These are phyloP conservation scores for Globisporangium nunn DNA, from an alignment of 352 stramenopile genomes.

Conservation along the genomic window DNA sequence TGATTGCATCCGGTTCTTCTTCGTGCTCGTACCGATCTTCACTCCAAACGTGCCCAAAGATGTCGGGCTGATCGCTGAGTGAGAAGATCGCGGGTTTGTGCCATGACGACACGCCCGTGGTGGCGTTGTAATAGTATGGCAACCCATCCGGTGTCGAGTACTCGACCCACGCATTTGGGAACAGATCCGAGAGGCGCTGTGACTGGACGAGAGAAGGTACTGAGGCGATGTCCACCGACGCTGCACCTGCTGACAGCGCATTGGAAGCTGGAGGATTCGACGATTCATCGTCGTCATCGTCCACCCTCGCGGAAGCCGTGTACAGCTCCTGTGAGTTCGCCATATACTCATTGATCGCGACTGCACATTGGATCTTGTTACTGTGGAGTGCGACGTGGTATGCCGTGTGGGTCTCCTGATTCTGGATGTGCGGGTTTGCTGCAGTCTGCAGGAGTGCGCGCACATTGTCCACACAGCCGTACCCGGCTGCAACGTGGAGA, in stretches of 20 bases:
- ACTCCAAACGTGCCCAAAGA: conserved; percentile 8
- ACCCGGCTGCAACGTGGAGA: conserved; percentile 55
- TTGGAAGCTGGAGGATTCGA: background rate
- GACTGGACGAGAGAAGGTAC: background rate
- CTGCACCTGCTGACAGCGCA: background rate
- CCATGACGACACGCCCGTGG: conserved; percentile 52
- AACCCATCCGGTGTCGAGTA: conserved; percentile 42
- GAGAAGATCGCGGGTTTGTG: conserved; percentile 16
- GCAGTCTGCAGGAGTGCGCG: conserved; percentile 47
- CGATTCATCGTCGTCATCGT: background rate
- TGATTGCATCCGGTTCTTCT: background rate
- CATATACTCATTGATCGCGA: conserved; percentile 52
- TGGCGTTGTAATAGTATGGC: conserved; percentile 61
- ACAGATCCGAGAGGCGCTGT: conserved; percentile 4
- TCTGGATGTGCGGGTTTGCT: conserved; percentile 37
- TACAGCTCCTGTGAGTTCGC: conserved; percentile 22
- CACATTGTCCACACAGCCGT: conserved; percentile 43
- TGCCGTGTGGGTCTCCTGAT: conserved; percentile 30
- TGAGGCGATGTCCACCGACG: conserved; percentile 1
- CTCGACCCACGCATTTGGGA: conserved; percentile 31
- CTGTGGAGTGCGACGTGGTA: conserved; percentile 52
- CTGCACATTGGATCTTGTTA: conserved; percentile 49
- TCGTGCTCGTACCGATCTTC: background rate
- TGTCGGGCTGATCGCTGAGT: background rate
- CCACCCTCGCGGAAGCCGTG: background rate